A percentile compares a stretch with the other conserved stretches of the same genome.
Evolutionary conservation across 148 eudicot genomes (phyloP).

Genomic region (Vaccinium myrtillus): DNA sequence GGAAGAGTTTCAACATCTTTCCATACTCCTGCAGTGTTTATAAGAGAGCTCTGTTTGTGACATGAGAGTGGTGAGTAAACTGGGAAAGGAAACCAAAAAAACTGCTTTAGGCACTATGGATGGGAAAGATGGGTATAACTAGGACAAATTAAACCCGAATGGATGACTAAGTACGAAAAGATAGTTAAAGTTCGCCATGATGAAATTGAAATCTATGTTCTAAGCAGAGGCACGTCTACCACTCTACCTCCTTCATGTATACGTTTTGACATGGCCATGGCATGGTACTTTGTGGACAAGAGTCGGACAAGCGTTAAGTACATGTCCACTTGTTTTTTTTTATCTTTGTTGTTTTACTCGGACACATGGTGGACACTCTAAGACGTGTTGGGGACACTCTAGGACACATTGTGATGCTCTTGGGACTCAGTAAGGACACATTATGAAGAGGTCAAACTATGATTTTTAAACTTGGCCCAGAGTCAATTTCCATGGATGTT

Average conservation of each 20-base stretch:
- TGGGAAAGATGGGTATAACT: not conserved
- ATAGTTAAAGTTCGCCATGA: not conserved
- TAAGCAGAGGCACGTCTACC: not conserved
- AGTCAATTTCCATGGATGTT: not conserved
- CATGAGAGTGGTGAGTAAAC: not conserved
- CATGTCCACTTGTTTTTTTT: not conserved
- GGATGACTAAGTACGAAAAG: not conserved
- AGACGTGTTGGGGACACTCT: not conserved
- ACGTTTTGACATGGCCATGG: too few relatives aligned
- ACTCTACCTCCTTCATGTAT: not conserved
- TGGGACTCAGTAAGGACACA: not conserved
- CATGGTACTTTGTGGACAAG: not conserved
- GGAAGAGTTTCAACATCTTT: not conserved
- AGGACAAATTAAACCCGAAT: not conserved
- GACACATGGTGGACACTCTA: not conserved
- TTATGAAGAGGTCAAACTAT: not conserved
- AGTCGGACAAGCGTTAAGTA: not conserved
- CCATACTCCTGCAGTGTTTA: not conserved
- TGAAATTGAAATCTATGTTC: not conserved
- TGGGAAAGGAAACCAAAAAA: not conserved
- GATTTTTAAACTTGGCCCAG: not conserved
- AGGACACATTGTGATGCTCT: not conserved
- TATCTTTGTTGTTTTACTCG: not conserved
- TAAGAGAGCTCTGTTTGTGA: not conserved
- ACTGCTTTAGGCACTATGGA: not conserved